Percentiles rank a stretch among this genome's conserved stretches.
Conservation (phyloP, 164 flowering plant genomes). For the Pachysandra terminalis region DNA sequence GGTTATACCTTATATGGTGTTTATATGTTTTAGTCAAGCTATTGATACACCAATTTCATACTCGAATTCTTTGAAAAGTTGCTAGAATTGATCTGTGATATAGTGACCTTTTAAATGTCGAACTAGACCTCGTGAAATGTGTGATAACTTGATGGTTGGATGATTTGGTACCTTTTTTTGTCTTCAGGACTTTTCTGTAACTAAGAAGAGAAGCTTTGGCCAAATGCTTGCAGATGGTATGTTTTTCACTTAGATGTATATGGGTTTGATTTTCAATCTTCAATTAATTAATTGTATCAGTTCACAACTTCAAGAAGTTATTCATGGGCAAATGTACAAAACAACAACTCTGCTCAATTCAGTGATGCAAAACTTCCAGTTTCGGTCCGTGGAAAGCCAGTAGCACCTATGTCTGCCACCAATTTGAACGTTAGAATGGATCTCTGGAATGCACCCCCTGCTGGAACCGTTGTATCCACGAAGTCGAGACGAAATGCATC, state of each 20-base stretch:
- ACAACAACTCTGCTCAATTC: conserved; percentile 25
- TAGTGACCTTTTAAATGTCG: too few species aligned
- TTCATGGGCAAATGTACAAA: conserved; percentile 65
- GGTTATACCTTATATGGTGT: not conserved
- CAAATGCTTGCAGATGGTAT: conserved; percentile 90
- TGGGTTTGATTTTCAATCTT: not conserved
- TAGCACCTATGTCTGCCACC: conserved; percentile 54
- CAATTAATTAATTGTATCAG: not conserved
- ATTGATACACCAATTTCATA: not conserved
- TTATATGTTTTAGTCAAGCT: not conserved
- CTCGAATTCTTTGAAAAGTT: not conserved
- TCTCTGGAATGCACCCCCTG: conserved; percentile 59
- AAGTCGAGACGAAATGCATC: conserved; percentile 51
- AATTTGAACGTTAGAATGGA: conserved; percentile 86
- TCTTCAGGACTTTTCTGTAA: conserved; percentile 46
- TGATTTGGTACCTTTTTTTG: not conserved
- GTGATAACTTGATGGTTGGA: not conserved
- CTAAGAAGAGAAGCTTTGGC: conserved; percentile 66
- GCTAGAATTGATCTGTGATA: not conserved
- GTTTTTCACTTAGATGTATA: conserved; percentile 8
- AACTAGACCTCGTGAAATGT: too few species aligned
- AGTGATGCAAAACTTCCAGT: conserved; percentile 29
- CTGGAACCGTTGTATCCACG: conserved; percentile 35
- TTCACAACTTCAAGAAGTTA: conserved; percentile 7
- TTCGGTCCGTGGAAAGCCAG: conserved; percentile 64